These are phyloP conservation scores for Geranium brycei DNA, from an alignment of 345 rosid species.

Conservation along the genomic window DNA sequence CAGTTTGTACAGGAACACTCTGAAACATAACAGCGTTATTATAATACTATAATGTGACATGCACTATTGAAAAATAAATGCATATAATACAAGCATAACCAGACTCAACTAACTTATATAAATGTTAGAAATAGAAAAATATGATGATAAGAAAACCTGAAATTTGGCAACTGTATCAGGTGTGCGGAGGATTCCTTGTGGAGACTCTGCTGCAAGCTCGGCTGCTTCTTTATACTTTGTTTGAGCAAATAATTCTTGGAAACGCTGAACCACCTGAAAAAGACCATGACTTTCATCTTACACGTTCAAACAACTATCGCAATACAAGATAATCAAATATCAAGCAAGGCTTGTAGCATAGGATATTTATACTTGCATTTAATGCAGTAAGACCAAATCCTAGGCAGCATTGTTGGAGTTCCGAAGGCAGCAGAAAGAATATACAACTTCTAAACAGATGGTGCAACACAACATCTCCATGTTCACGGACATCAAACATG, in stretches of 20 bases:
- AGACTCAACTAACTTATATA: neutral
- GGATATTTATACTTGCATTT: neutral
- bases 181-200: slow-evolving; percentile 91
- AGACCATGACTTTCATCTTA: neutral
- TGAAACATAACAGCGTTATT: slow-evolving; percentile 13
- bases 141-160: slow-evolving; percentile 43
- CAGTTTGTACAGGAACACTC: slow-evolving; percentile 99
- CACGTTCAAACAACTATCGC: neutral
- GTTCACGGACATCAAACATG: neutral
- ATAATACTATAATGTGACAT: neutral
- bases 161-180: slow-evolving; percentile 96
- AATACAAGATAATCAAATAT: too few relatives aligned
- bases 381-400: neutral
- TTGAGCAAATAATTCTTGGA: slow-evolving; percentile 93
- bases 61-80: neutral
- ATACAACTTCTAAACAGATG: neutral
- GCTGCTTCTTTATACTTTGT: slow-evolving; percentile 99
- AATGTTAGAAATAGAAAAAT: slow-evolving; percentile 1
- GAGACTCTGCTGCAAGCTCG: slow-evolving; percentile 99
- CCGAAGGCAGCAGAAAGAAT: neutral
- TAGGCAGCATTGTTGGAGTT: neutral
- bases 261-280: slow-evolving; percentile 89
- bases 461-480: neutral
- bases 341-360: neutral
- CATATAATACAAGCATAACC: neutral